Evolutionary conservation across 179 eudicot species (phyloP).

Genomic region (Corrigiola litoralis): DNA sequence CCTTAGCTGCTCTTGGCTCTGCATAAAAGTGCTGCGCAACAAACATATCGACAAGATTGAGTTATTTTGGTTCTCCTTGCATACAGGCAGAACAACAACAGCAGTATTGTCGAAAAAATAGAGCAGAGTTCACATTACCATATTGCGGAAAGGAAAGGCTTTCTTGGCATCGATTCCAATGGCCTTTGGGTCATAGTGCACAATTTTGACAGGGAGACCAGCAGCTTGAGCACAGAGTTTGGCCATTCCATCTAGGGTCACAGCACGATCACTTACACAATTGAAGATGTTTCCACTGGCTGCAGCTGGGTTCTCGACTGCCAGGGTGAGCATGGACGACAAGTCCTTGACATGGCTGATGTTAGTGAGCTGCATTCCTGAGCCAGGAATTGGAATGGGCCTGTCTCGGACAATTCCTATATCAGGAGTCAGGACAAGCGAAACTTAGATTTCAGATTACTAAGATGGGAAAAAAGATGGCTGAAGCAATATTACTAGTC

Average conservation of each 20-base stretch:
- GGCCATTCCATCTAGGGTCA: constrained; percentile 91
- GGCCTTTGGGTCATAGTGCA: constrained; percentile 90
- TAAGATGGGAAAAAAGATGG: not conserved
- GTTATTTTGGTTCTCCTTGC: no score
- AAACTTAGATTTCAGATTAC: not conserved
- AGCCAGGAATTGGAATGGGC: constrained; percentile 87
- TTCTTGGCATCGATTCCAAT: constrained; percentile 89
- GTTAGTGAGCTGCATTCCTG: constrained; percentile 94
- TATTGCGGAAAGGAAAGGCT: constrained; percentile 92
- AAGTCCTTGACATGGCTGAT: constrained; percentile 82
- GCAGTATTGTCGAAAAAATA: not conserved
- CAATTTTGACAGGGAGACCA: constrained; percentile 66
- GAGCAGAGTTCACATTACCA: constrained; percentile 44
- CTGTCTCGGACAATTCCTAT: constrained; percentile 94
- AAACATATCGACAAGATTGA: not conserved
- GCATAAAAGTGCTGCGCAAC: constrained; percentile 86
- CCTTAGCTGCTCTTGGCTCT: constrained; percentile 95
- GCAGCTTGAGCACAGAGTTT: constrained; percentile 91
- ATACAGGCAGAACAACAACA: not conserved
- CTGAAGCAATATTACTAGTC: not conserved
- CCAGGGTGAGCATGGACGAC: constrained; percentile 86
- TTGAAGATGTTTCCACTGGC: constrained; percentile 87
- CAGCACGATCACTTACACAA: constrained; percentile 93
- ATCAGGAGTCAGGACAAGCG: no score
- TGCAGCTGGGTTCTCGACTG: constrained; percentile 69